Conservation (phyloP, 1,139 yeast genomes). For the Groenewaldozyma auringiensis region DNA sequence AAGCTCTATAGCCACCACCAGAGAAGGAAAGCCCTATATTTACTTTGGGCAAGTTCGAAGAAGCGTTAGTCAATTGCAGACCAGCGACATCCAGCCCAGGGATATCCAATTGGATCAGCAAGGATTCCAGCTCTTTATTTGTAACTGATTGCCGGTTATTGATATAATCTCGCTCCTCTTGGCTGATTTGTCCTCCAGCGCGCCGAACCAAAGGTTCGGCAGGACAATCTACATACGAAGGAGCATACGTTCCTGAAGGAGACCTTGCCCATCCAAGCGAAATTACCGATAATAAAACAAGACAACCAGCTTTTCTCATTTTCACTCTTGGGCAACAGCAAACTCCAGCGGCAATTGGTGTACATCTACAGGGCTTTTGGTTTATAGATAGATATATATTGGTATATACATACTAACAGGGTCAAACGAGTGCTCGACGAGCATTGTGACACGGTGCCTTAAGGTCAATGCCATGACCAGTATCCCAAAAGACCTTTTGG, state of each 20-base stretch:
- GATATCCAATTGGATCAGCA: constrained; percentile 28
- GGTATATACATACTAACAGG: too few relatives aligned
- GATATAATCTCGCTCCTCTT: constrained; percentile 11
- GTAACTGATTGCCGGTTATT: constrained; percentile 7
- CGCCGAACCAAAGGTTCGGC: constrained; percentile 11
- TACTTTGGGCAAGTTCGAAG: constrained; percentile 10
- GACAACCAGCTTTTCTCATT: not conserved
- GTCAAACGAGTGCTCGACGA: constrained; percentile 8
- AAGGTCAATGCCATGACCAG: constrained; percentile 1
- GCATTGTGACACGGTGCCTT: constrained; percentile 8
- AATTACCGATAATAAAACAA: too few relatives aligned
- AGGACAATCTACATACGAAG: constrained; percentile 16
- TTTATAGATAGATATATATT: not conserved
- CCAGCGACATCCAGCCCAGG: constrained; percentile 30
- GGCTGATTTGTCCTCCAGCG: constrained; percentile 10
- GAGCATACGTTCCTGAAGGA: constrained; percentile 14
- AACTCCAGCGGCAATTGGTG: not conserved
- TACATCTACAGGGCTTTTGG: not conserved
- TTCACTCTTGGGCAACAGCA: not conserved
- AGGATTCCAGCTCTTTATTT: constrained; percentile 16
- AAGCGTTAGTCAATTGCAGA: constrained; percentile 20
- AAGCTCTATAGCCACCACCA: constrained; percentile 69
- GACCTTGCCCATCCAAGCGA: too few relatives aligned
- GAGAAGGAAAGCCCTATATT: constrained; percentile 51
- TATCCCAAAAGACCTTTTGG: too few relatives aligned